Evolutionary conservation across 129 eudicot species (phyloP), one percentile per base, ranked within the genome.

Genomic region (Chrysanthemum seticuspe): DNA sequence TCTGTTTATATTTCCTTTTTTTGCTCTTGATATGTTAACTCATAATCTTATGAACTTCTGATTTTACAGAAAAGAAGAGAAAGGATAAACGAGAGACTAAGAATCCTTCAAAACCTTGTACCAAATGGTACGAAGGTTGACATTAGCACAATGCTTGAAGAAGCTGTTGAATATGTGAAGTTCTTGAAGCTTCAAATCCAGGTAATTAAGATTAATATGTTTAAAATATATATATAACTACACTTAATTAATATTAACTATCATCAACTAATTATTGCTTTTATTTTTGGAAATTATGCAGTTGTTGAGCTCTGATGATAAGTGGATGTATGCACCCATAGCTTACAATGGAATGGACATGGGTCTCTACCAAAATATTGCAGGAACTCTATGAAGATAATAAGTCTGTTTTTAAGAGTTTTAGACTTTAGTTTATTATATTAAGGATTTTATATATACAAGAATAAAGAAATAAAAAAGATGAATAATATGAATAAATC

Each of bases 71-170:
- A 81, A 83, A 84, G 99, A 83, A 94, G 99, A 84, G 97, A 94
- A 61, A 90, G 91, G 71, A 90, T 94, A 6, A 94, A 94, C 68
- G 99, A 94, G 81, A 94, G 99, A 72, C 19, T 94, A 69, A 90
- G 86, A 78, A 86, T 85, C 80, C 87, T 94, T 69, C 99, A 90
- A 73, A 86, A 79, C 68, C 94, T 94, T 73, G 88, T 94, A 25
- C 99, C 99, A 2, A 94, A 94, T 86, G 99, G 99, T 73, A 90
- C 97, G 59, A 94, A 94, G 91, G 97, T 94, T 77, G 97, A 90
- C 78, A 90, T 94, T 78, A 90, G 97, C 87, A 90, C 98, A 75
- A 90, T 90, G 97, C 97, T 94, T 59, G 98, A 94, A 84, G 98
- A 94, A 76, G 98, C 98, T 14, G 97, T 90, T 1, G 92, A 86